phyloP scores from a whole-genome alignment of 805 yeast species.

The Naumovozyma castellii region DNA sequence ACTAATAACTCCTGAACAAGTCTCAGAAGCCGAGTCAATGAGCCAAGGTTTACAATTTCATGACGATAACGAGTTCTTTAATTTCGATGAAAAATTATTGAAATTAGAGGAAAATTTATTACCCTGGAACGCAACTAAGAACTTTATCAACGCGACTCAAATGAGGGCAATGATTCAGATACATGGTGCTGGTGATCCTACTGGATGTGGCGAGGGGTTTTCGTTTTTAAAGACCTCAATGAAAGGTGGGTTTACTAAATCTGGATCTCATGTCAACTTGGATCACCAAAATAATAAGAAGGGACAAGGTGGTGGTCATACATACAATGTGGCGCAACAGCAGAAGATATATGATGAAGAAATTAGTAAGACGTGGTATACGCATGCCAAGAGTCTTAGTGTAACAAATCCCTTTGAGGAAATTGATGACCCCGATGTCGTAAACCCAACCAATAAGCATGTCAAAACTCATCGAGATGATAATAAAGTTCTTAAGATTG shows the following conservation, averaged over 20 bases:
- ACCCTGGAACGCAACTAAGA: slow-evolving; percentile 89
- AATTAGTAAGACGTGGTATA: slow-evolving; percentile 79
- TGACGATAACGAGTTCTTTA: slow-evolving; percentile 65
- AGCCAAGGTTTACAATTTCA: slow-evolving; percentile 82
- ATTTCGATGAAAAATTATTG: slow-evolving; percentile 39
- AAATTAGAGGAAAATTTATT: slow-evolving; percentile 77
- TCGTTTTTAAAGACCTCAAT: slow-evolving; percentile 85
- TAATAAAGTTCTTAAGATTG: slow-evolving; percentile 47
- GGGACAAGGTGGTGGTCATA: slow-evolving; percentile 48
- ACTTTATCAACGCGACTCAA: slow-evolving; percentile 87
- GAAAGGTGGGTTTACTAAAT: slow-evolving; percentile 74
- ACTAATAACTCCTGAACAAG: slow-evolving; percentile 90
- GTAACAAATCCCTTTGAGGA: slow-evolving; percentile 32
- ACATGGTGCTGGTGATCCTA: slow-evolving; percentile 91
- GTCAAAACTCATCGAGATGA: slow-evolving; percentile 22
- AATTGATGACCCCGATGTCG: slow-evolving; percentile 29
- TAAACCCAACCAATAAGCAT: slow-evolving; percentile 28
- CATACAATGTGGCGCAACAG: slow-evolving; percentile 73
- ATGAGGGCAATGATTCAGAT: slow-evolving; percentile 95
- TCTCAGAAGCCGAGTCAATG: slow-evolving; percentile 80
- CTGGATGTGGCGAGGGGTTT: slow-evolving; percentile 82
- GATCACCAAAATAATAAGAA: slow-evolving; percentile 7
- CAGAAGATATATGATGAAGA: slow-evolving; percentile 90
- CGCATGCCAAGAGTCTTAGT: slow-evolving; percentile 57
- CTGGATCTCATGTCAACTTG: slow-evolving; percentile 24